Evolutionary conservation across 208 protist genomes (phyloP).

Genomic region (Crithidia bombi): DNA sequence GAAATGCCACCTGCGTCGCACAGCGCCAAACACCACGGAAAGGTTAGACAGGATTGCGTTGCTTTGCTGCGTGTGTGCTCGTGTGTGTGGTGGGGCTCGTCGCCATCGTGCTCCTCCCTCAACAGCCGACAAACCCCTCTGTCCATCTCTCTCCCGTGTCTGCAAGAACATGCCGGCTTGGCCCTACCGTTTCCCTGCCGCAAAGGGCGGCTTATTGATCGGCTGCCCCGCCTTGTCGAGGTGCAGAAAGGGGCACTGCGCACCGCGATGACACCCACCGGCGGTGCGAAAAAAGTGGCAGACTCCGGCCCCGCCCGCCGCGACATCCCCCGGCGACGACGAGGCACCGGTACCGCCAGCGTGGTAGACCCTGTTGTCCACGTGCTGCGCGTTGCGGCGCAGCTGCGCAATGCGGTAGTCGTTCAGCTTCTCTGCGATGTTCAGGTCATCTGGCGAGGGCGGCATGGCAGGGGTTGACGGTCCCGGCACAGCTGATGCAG

Average conservation of each 20-base stretch:
- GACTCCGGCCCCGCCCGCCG: slow-evolving; percentile 12
- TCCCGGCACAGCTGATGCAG: not conserved
- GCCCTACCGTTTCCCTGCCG: not conserved
- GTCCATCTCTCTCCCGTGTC: not conserved
- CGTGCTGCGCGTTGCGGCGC: slow-evolving; percentile 68
- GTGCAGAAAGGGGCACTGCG: slow-evolving; percentile 70
- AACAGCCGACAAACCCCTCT: too few species aligned
- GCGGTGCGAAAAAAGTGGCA: slow-evolving; percentile 73
- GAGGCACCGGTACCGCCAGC: not conserved
- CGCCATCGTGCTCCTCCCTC: too few species aligned
- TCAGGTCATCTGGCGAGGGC: slow-evolving; percentile 34
- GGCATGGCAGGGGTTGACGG: not conserved
- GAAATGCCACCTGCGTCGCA: too few species aligned
- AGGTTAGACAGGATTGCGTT: too few species aligned
- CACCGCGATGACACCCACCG: slow-evolving; percentile 71
- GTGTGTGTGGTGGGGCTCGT: too few species aligned
- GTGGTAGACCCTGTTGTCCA: slow-evolving; percentile 57
- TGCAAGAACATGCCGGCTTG: not conserved
- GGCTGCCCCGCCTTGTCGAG: slow-evolving; percentile 49
- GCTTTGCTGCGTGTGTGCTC: too few species aligned
- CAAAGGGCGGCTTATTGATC: slow-evolving; percentile 5
- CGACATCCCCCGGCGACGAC: not conserved
- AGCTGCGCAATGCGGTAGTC: slow-evolving; percentile 81
- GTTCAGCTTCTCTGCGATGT: slow-evolving; percentile 46
- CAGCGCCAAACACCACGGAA: too few species aligned